phyloP scores from a whole-genome alignment of 176 grass and related monocot genomes.

The Dactylis glomerata region DNA sequence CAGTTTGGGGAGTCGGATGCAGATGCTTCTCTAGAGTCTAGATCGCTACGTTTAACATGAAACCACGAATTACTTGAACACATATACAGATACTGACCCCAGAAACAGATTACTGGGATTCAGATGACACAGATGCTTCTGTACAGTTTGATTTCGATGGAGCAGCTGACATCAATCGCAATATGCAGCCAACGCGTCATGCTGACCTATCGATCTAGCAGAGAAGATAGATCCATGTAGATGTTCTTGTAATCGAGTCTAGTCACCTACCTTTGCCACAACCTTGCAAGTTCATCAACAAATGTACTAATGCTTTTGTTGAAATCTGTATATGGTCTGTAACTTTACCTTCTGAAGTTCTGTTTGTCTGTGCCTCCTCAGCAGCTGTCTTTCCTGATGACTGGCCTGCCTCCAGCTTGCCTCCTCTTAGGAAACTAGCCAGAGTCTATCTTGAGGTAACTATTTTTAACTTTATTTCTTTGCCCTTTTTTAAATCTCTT shows the following conservation, averaged over 20 bases:
- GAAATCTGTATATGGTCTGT: neutral
- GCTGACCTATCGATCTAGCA: neutral
- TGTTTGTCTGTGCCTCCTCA: neutral
- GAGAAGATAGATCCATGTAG: neutral
- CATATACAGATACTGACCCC: constrained; percentile 60
- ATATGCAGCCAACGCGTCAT: neutral
- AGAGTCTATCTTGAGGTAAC: too few relatives aligned
- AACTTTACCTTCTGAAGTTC: neutral
- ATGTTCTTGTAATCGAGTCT: neutral
- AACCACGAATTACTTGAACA: constrained; percentile 40
- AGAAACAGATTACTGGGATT: constrained; percentile 63
- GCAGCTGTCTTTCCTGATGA: neutral
- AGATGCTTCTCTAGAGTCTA: neutral
- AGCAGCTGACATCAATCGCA: neutral
- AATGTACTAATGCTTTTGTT: neutral
- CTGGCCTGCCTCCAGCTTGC: neutral
- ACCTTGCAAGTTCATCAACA: neutral
- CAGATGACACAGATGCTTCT: constrained; percentile 30
- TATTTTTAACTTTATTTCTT: neutral
- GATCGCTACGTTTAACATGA: constrained; percentile 48
- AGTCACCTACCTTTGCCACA: neutral
- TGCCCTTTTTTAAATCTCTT: neutral
- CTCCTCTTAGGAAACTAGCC: neutral
- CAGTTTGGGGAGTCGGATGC: constrained; percentile 60
- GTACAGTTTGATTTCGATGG: neutral